Conservation (phyloP, 805 yeast species). For the Limtongozyma cylindracea region DNA sequence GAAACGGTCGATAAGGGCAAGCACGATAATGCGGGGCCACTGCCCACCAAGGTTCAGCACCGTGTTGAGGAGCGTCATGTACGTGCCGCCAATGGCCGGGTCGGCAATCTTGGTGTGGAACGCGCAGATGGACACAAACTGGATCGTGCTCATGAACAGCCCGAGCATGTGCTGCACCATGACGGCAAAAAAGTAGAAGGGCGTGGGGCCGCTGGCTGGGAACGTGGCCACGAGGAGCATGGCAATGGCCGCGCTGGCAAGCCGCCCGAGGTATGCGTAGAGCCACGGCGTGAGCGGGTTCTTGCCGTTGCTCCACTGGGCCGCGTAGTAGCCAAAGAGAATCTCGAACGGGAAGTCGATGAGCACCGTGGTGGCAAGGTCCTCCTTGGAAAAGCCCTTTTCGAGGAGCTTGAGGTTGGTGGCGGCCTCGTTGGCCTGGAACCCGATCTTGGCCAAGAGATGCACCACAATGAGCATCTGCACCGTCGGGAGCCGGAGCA, state of each 20-base stretch:
- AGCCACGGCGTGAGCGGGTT: conserved; percentile 77
- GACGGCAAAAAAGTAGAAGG: conserved; percentile 37
- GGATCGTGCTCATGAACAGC: conserved; percentile 84
- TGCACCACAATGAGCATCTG: conserved; percentile 54
- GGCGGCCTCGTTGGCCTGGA: conserved; percentile 90
- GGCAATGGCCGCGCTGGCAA: conserved; percentile 52
- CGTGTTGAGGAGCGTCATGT: conserved; percentile 90
- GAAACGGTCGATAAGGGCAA: conserved; percentile 57
- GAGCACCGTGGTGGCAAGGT: conserved; percentile 72
- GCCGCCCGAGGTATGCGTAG: conserved; percentile 61
- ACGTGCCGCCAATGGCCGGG: conserved; percentile 90
- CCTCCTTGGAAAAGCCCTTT: conserved; percentile 82
- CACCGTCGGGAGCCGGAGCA: conserved; percentile 44
- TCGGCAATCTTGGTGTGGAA: conserved; percentile 93
- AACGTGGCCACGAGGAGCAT: conserved; percentile 47
- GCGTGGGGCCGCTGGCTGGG: too few relatives aligned
- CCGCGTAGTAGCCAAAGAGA: conserved; percentile 86
- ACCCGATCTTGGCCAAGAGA: conserved; percentile 66
- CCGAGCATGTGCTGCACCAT: conserved; percentile 66
- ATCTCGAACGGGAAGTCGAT: conserved; percentile 94
- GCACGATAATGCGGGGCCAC: conserved; percentile 79
- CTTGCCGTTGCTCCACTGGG: conserved; percentile 72
- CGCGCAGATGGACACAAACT: conserved; percentile 82
- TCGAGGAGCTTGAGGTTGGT: conserved; percentile 80
- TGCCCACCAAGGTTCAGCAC: conserved; percentile 88